Evolutionary conservation across 1,284 basidiomycete genomes (phyloP).

Genomic region (Ustilago hordei): DNA sequence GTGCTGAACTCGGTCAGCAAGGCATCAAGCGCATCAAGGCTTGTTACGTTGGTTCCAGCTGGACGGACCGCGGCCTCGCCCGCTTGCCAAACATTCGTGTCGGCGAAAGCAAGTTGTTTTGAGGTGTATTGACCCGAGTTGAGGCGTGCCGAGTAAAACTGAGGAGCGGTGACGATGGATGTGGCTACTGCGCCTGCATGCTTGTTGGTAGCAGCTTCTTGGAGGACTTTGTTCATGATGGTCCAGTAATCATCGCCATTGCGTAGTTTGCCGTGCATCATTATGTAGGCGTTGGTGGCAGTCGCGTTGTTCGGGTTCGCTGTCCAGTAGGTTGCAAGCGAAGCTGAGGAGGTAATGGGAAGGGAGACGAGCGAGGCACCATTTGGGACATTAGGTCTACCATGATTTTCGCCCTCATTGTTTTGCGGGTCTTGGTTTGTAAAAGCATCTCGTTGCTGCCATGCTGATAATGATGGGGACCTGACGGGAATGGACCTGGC

Average conservation of each 20-base stretch:
- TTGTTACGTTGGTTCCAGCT: constrained; percentile 41
- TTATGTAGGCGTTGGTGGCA: constrained; percentile 58
- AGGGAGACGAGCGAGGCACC: constrained; percentile 53
- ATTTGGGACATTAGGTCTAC: constrained; percentile 29
- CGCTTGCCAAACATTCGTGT: constrained; percentile 64
- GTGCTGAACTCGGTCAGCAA: constrained; percentile 59
- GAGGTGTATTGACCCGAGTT: constrained; percentile 62
- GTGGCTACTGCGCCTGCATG: constrained; percentile 32
- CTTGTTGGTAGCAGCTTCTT: constrained; percentile 42
- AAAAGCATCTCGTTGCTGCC: constrained; percentile 36
- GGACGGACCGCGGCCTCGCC: constrained; percentile 61
- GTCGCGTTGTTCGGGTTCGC: constrained; percentile 42
- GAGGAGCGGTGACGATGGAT: constrained; percentile 59
- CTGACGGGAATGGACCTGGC: constrained; percentile 8
- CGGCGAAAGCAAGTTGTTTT: constrained; percentile 56
- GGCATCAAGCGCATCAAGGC: constrained; percentile 64
- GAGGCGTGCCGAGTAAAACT: constrained; percentile 60
- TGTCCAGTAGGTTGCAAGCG: constrained; percentile 56
- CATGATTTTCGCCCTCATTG: constrained; percentile 56
- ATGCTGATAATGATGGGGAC: background rate
- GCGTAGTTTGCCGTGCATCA: constrained; percentile 66
- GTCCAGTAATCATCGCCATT: constrained; percentile 62
- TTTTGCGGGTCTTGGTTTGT: constrained; percentile 29
- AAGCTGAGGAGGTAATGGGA: constrained; percentile 31
- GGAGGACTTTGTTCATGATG: constrained; percentile 57